Conservation (phyloP, 176 grass and related monocot genomes). For the Melocanna baccifera region DNA sequence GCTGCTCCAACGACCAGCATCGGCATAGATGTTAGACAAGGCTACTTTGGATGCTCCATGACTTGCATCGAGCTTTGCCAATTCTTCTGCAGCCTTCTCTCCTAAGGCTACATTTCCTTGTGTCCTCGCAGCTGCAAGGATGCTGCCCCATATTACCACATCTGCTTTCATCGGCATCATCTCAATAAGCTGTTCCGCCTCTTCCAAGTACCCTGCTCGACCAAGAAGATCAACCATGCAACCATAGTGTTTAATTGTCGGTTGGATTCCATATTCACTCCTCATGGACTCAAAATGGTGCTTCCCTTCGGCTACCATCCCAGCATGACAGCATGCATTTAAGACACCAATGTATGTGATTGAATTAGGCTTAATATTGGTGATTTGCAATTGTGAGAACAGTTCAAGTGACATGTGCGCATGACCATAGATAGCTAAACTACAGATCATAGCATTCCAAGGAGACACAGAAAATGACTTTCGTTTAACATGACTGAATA, state of each 20-base stretch:
- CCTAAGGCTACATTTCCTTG: constrained; percentile 61
- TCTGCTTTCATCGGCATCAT: constrained; percentile 74
- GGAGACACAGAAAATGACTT: constrained; percentile 49
- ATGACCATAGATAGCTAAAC: constrained; percentile 77
- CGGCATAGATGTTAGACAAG: constrained; percentile 61
- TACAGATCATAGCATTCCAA: constrained; percentile 79
- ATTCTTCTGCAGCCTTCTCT: constrained; percentile 55
- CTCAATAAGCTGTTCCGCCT: constrained; percentile 51
- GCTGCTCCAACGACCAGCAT: constrained; percentile 49
- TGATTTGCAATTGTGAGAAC: constrained; percentile 50
- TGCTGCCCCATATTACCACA: constrained; percentile 70
- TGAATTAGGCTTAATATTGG: constrained; percentile 54
- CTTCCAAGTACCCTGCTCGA: constrained; percentile 74
- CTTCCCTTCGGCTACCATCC: constrained; percentile 49
- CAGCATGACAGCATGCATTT: constrained; percentile 65
- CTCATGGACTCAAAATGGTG: constrained; percentile 60
- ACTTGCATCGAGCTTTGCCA: constrained; percentile 49
- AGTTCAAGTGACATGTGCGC: constrained; percentile 49
- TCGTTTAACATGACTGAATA: constrained; percentile 45
- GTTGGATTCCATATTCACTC: constrained; percentile 47
- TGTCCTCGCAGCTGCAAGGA: constrained; percentile 64
- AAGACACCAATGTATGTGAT: constrained; percentile 68
- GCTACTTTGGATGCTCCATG: constrained; percentile 64
- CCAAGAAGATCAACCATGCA: constrained; percentile 84
- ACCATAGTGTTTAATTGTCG: constrained; percentile 84